phyloP scores from a whole-genome alignment of 192 early-diverging fungal genomes.

The Cladochytrium replicatum region DNA sequence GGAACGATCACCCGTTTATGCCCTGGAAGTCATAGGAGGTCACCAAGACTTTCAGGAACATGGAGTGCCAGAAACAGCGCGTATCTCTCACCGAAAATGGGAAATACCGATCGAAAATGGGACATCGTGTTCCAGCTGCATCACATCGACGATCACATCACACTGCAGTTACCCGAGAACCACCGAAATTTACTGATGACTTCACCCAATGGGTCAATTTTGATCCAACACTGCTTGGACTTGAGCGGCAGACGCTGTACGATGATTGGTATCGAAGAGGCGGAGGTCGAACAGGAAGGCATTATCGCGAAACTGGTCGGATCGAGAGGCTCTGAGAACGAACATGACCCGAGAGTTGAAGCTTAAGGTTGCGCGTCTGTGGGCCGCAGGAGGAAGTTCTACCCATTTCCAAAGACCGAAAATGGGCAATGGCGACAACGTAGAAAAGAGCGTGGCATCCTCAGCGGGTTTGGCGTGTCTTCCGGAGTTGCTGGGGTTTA shows the following conservation, averaged over 20 bases:
- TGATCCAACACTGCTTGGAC: not conserved
- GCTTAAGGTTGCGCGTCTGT: not conserved
- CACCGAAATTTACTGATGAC: not conserved
- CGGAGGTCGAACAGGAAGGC: not conserved
- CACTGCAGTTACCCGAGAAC: not conserved
- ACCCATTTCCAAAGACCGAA: not conserved
- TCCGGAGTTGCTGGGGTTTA: not conserved
- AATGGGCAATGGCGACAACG: not conserved
- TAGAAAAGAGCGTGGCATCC: not conserved
- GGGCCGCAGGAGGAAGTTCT: not conserved
- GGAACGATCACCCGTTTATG: no score
- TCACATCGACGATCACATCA: not conserved
- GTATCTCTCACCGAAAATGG: no score
- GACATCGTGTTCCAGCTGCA: not conserved
- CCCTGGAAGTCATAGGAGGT: no score
- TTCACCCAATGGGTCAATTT: not conserved
- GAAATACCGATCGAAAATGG: no score
- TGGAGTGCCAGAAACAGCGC: no score
- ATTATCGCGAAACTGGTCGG: not conserved
- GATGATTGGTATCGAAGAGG: not conserved
- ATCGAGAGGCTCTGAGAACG: not conserved
- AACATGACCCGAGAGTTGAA: not conserved
- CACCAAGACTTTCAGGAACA: no score
- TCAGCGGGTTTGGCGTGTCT: no score
- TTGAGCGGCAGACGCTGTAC: not conserved